Evolutionary conservation across 2,329 filamentous ascomycete genomes (phyloP).

Genomic region (Fonsecaea multimorphosa): DNA sequence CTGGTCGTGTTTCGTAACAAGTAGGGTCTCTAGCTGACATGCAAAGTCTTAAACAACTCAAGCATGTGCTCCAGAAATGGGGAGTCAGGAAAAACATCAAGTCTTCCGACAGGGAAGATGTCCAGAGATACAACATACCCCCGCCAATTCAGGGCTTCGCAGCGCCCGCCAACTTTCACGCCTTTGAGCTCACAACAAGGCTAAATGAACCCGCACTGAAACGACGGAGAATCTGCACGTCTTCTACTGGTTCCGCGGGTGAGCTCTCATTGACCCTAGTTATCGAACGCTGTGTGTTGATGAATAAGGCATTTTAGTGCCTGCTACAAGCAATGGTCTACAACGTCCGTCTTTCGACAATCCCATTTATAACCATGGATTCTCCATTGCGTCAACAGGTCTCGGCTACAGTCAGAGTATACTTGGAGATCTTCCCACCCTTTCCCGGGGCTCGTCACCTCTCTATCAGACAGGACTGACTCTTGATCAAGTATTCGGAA

Average conservation of each 20-base stretch:
- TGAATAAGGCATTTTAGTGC: neutral
- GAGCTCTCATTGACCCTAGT: neutral
- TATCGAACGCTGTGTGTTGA: neutral
- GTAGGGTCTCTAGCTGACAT: neutral
- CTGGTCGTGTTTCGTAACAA: neutral
- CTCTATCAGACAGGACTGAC: no score
- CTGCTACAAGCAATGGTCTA: neutral
- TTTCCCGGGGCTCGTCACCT: neutral
- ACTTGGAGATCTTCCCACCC: neutral
- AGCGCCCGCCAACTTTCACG: neutral
- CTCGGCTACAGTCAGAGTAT: neutral
- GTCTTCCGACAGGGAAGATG: neutral
- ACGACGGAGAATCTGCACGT: neutral
- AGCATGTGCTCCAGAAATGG: slow-evolving; percentile 4
- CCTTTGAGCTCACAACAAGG: neutral
- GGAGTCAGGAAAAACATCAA: slow-evolving; percentile 1
- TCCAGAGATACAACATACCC: neutral
- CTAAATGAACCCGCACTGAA: neutral
- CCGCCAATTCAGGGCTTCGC: neutral
- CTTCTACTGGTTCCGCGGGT: neutral
- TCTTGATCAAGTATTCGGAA: neutral
- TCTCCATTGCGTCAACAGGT: neutral
- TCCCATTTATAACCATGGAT: neutral
- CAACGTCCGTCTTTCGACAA: neutral
- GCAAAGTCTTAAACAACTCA: slow-evolving; percentile 1